Evolutionary conservation across 2,329 filamentous ascomycete species (phyloP), one percentile per base, ranked within the genome.

Genomic region (Aspergillus tanneri): DNA sequence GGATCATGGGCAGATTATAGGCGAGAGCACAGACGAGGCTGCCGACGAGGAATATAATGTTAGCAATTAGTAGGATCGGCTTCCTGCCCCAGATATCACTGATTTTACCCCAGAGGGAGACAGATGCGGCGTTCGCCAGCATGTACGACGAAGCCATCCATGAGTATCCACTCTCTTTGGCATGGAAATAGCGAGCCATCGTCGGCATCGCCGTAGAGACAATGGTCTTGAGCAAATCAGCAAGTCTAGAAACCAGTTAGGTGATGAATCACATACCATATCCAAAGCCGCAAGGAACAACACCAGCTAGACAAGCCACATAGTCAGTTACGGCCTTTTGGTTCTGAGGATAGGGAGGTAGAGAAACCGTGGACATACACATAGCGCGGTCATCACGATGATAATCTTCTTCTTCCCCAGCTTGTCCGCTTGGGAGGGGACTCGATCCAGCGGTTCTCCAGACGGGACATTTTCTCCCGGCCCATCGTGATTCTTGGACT

Each of bases 51-150:
- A 87, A 87, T 19, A 84, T 68, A 14, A 76, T 67, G 49, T 84
- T 84, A 14, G 82, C 82, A 3, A 78, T 57, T 11, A 87, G 68
- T 23, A 87, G 69, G 40, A 84, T 76, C 10, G 77, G 78, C 57
- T 86, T 87, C 32, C 84, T 74, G 2, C 84, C 84, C 69, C 80
- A 86, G 49, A 87, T 86, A 55, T 87, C 84, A 36, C 79, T 82
- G 18, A 85, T 68, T 59, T 85, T 85, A 18, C 81, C 81, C 80
- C 81, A 84, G 24, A 80, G 72, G 2, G 80, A 80, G 2, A 79
- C 78, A 16, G 77, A 70, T 11, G 72, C 65, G 18, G 75, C 69
- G 55, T 75, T 72, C 43, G 69, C 72, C 43, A 77, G 61, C 12
- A 77, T 62, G 55, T 73, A 76, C 8, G 73, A 70, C 12, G 71